Base-by-base conservation (phyloP, 2,329 filamentous ascomycete genomes). In the Aspergillus viridinutans region DNA sequence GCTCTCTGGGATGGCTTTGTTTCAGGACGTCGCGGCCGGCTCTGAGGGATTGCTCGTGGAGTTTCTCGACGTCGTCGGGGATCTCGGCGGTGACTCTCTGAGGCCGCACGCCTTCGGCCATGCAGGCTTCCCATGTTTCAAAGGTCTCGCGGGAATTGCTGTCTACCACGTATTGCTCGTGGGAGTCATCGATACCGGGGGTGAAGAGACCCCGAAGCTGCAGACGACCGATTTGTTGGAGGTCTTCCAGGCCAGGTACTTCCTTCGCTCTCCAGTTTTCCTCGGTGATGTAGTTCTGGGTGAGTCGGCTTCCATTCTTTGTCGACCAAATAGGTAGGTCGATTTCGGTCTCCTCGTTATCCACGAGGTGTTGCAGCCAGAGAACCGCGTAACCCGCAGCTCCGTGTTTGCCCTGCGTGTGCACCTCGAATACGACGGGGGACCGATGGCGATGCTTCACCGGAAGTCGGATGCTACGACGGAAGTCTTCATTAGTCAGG, bases 271-370 rank as follows among this genome's bases (percentile, higher is more conserved):
- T 75, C 70, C 83, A 86, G 68, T 94, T 96, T 20, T 87, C 81
- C 58, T 92, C 85, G 0, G 90, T 96, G 67, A 97, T 89, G 73
- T 93, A 97, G 70, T 96, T 97, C 69, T 97, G 93, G 0, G 89
- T 90, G 10, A 97, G 79, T 4, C 93, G 85, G 59, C 84, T 79
- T 0, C 87, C 81, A 56, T 90, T 89, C 64, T 89, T 82, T 25
- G 92, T 96, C 52, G 83, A 87, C 89, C 92, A 97, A 56, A 99
- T 88, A 0, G 93, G 94, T n/a, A 97, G 81, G 62, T 94, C 89
- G 66, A 97, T 87, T 14, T 88, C 83, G 1, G 81, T 82, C 52
- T 89, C 85, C 61, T 94, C 87, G 57, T 90, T 89, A 68, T 97
- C 94, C 10, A 87, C 81, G 8, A 97, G 80, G 57, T 94, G 89